A percentile compares a stretch with the other conserved stretches of the same genome.
Evolutionary conservation across 306 rosid genomes (phyloP).

Genomic region (Quercus agrifolia): DNA sequence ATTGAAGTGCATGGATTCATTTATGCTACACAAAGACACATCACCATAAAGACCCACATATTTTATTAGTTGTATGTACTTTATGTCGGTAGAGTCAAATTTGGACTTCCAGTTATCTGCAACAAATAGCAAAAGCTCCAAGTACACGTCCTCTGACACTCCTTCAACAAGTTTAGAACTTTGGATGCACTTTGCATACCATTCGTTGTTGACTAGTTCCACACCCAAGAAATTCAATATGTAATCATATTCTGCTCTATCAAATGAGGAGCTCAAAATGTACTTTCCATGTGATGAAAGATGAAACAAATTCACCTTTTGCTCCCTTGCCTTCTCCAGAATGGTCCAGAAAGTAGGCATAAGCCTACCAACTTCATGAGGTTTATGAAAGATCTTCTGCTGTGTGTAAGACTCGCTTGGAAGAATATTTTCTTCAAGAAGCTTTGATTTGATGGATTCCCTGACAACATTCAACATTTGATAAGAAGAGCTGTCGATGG

Average conservation of each 20-base stretch:
- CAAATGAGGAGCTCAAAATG: constrained; percentile 51
- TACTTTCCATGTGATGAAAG: constrained; percentile 52
- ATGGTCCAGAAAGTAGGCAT: constrained; percentile 60
- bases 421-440: constrained; percentile 42
- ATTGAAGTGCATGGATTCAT: neutral
- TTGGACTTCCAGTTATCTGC: constrained; percentile 35
- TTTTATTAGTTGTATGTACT: constrained; percentile 40
- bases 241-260: constrained; percentile 28
- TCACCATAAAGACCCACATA: constrained; percentile 37
- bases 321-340: constrained; percentile 32
- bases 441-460: constrained; percentile 38
- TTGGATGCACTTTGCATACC: constrained; percentile 69
- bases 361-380: constrained; percentile 59
- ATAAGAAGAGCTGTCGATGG: constrained; percentile 35
- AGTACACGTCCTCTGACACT: constrained; percentile 49
- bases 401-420: constrained; percentile 49
- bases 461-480: constrained; percentile 44
- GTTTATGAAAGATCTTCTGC: constrained; percentile 63
- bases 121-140: constrained; percentile 48
- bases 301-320: constrained; percentile 38
- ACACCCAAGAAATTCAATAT: constrained; percentile 50
- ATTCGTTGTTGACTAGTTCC: constrained; percentile 32
- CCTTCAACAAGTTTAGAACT: constrained; percentile 46
- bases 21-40: constrained; percentile 33
- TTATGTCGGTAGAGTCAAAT: constrained; percentile 26